Base-by-base conservation (phyloP, 1,284 basidiomycete species). In the Cystobasidiaceae sp. region DNA sequence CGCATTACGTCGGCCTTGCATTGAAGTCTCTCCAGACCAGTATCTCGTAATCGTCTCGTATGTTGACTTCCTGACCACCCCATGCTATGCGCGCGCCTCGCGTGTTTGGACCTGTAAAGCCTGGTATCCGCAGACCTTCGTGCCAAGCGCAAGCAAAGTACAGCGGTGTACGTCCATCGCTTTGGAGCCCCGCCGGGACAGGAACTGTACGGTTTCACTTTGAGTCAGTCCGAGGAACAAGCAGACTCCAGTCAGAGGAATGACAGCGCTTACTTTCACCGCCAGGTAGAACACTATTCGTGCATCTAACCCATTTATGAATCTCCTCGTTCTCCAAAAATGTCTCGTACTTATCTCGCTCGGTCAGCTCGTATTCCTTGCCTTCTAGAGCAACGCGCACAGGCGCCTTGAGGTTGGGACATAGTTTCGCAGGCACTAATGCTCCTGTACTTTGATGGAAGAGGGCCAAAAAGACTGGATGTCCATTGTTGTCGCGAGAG, bases 401-500 rank as follows among this genome's bases (percentile, higher is more conserved):
- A 7, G 61, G 61, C 13, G 34, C 48, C n/a, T 50, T 55, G 17
- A 64, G 61, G 33, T 64, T 64, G 3, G 61, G 61, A 25, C 61
- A 64, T 6, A 56, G 25, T 30, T 64, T 64, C 2, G 28, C 61
- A n/a, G 61, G 61, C 4, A 64, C 32, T 3, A 64, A 56, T 23
- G 61, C 61, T 19, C 52, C 50, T 28, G 41, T 48, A 8, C 54
- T 44, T 21, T 64, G 61, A 39, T 64, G 61, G 41, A 45, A 49
- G 23, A 64, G 21, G n/a, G 51, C 61, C n/a, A 64, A 28, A 43
- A 56, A 64, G 25, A 64, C 61, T 19, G 61, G 61, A 34, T 64
- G 52, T 7, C 61, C 61, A 33, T 64, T 51, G 1, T 30, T 19
- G 17, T 64, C 61, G n/a, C 52, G 25, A 3, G 46, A 54, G 17